phyloP scores from a whole-genome alignment of 1,284 basidiomycete species.

The Papiliotrema fonsecae region DNA sequence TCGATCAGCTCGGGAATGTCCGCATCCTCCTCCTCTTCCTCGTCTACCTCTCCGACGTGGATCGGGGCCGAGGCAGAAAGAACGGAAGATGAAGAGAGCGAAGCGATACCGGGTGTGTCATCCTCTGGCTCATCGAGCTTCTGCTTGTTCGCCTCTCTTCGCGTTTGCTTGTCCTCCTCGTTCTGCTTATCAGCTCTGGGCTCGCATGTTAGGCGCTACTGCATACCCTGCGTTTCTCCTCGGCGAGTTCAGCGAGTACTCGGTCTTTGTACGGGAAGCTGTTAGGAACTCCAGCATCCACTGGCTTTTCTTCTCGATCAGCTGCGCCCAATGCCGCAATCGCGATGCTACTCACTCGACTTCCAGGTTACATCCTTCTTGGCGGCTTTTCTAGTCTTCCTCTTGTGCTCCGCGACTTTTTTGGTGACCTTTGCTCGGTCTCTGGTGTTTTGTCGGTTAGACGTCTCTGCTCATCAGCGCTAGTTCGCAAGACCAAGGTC shows the following conservation, averaged over 20 bases:
- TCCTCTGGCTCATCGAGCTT: conserved; percentile 42
- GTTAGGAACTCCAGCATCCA: conserved; percentile 95
- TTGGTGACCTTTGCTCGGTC: conserved; percentile 71
- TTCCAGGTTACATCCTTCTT: conserved; percentile 89
- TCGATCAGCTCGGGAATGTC: conserved; percentile 61
- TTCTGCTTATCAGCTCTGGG: conserved; percentile 9
- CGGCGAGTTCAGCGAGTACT: conserved; percentile 83
- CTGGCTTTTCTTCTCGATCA: conserved; percentile 59
- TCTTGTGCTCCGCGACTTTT: conserved; percentile 71
- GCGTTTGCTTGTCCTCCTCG: conserved; percentile 29
- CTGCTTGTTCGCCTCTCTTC: conserved; percentile 52
- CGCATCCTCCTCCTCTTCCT: conserved; percentile 42
- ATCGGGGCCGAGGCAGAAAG: conserved; percentile 14
- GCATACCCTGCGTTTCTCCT: conserved; percentile 67
- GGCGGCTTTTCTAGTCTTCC: conserved; percentile 69
- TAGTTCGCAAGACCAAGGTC: neutral
- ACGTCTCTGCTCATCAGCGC: conserved; percentile 61
- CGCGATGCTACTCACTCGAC: conserved; percentile 62
- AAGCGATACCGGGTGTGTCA: conserved; percentile 38
- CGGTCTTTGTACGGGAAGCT: conserved; percentile 96
- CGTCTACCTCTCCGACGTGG: conserved; percentile 10
- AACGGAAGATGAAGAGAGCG: conserved; percentile 18
- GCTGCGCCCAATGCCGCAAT: neutral
- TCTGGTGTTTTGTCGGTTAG: conserved; percentile 68
- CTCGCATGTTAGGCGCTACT: conserved; percentile 22